Percentiles rank a stretch among this genome's conserved stretches.
These are phyloP conservation scores for Gnomoniopsis smithogilvyi DNA, from an alignment of 2,329 filamentous ascomycete genomes.

Conservation along the genomic window DNA sequence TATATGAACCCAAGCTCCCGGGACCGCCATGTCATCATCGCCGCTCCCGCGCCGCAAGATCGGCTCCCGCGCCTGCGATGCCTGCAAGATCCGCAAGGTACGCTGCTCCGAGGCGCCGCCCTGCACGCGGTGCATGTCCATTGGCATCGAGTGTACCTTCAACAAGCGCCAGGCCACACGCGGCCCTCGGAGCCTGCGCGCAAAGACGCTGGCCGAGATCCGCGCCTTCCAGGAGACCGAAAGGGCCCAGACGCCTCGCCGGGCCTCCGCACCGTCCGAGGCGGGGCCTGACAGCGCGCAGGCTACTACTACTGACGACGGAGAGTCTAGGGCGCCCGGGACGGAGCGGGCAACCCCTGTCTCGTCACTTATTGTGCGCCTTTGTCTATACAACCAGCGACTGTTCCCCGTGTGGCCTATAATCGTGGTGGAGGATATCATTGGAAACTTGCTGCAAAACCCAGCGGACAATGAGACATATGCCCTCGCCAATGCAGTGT, in stretches of 20 bases:
- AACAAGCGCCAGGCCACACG: slow-evolving; percentile 39
- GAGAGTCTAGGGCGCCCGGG: not conserved
- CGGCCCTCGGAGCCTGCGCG: slow-evolving; percentile 42
- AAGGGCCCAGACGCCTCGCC: not conserved
- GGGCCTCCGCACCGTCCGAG: not conserved
- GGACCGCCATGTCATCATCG: slow-evolving; percentile 5
- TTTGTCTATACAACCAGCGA: slow-evolving; percentile 46
- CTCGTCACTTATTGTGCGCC: slow-evolving; percentile 26
- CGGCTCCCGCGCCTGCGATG: slow-evolving; percentile 44
- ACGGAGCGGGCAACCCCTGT: slow-evolving; percentile 19
- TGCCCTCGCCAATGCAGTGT: slow-evolving; percentile 42
- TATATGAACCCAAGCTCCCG: not conserved
- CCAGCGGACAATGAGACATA: slow-evolving; percentile 32
- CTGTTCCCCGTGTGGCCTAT: slow-evolving; percentile 52
- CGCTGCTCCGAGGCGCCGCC: slow-evolving; percentile 45
- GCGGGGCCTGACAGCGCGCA: not conserved
- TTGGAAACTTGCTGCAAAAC: slow-evolving; percentile 33
- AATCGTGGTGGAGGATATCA: slow-evolving; percentile 40
- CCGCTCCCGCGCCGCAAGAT: slow-evolving; percentile 26
- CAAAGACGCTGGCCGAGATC: slow-evolving; percentile 42
- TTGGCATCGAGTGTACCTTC: slow-evolving; percentile 49
- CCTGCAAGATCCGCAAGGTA: slow-evolving; percentile 51
- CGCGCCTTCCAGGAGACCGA: slow-evolving; percentile 25
- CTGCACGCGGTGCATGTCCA: slow-evolving; percentile 41
- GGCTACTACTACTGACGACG: not conserved